phyloP scores from a whole-genome alignment of 257 asterid species.

The Fraxinus cuspidata region DNA sequence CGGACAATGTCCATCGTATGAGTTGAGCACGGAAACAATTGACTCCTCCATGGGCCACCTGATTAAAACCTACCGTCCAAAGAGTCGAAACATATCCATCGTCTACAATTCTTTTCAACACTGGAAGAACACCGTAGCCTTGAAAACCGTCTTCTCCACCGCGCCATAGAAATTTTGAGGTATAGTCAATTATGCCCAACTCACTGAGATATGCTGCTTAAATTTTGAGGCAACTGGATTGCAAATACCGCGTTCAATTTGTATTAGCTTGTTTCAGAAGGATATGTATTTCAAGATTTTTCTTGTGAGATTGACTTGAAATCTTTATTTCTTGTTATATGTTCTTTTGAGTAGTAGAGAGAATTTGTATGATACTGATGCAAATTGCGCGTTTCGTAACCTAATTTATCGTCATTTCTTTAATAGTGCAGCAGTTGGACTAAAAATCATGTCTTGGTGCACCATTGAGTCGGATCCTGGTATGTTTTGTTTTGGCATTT shows the following conservation, averaged over 20 bases:
- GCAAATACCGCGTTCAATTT: constrained; percentile 4
- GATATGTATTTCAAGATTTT: neutral
- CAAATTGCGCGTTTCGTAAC: constrained; percentile 7
- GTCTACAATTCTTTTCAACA: neutral
- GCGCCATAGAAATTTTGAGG: constrained; percentile 14
- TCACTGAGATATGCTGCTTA: neutral
- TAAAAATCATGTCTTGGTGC: constrained; percentile 89
- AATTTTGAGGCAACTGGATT: constrained; percentile 20
- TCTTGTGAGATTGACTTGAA: neutral
- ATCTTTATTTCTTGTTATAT: neutral
- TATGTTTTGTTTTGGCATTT: constrained; percentile 33
- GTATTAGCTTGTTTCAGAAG: constrained; percentile 12
- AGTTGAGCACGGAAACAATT: too few relatives aligned
- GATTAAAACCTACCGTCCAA: neutral
- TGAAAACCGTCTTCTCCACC: constrained; percentile 11
- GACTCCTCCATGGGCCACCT: neutral
- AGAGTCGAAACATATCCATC: neutral
- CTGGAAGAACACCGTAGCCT: neutral
- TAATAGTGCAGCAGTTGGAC: constrained; percentile 41
- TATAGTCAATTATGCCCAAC: constrained; percentile 9
- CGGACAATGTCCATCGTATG: too few relatives aligned
- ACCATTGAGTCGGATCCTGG: constrained; percentile 99
- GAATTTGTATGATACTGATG: constrained; percentile 7
- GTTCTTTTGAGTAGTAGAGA: too few relatives aligned
- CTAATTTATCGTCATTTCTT: constrained; percentile 26